A percentile compares a stretch with the other conserved stretches of the same genome.
Evolutionary conservation across 2,329 filamentous ascomycete genomes (phyloP).

Genomic region (Paecilomyces sp.): DNA sequence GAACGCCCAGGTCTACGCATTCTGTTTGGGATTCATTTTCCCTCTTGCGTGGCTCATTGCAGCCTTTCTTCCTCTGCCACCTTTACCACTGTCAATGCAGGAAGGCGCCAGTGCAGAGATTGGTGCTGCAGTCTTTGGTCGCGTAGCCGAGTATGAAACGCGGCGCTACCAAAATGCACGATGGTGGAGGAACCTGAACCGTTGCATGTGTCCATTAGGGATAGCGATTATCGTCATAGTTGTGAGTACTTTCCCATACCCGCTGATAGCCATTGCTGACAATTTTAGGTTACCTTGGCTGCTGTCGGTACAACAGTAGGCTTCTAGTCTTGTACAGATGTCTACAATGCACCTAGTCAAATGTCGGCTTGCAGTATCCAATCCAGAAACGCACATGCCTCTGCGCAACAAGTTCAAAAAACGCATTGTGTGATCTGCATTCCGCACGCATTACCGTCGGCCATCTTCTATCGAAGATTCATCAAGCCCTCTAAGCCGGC

Average conservation of each 20-base stretch:
- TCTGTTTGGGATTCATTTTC: slow-evolving; percentile 69
- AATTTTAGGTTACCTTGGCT: slow-evolving; percentile 6
- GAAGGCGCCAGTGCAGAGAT: slow-evolving; percentile 35
- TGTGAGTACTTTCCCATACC: slow-evolving; percentile 32
- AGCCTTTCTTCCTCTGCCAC: slow-evolving; percentile 64
- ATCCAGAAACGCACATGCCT: not conserved
- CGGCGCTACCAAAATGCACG: slow-evolving; percentile 51
- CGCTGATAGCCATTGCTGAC: not conserved
- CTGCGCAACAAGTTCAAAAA: not conserved
- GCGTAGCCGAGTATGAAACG: slow-evolving; percentile 39
- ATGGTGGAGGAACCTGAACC: slow-evolving; percentile 59
- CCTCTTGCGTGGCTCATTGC: slow-evolving; percentile 76
- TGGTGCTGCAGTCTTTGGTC: slow-evolving; percentile 38
- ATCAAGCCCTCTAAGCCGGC: not conserved
- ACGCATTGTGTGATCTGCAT: not conserved
- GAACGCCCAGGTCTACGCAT: slow-evolving; percentile 68
- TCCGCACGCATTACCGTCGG: not conserved
- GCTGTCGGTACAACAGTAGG: slow-evolving; percentile 8
- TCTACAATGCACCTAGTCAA: not conserved
- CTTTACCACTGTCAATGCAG: slow-evolving; percentile 47
- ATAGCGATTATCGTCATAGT: slow-evolving; percentile 48
- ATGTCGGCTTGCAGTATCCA: not conserved
- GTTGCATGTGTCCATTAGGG: slow-evolving; percentile 53
- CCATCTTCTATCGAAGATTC: not conserved
- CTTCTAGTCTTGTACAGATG: slow-evolving; percentile 1